These are phyloP conservation scores for Terfezia claveryi DNA, from an alignment of 495 filamentous ascomycete species.

Conservation along the genomic window DNA sequence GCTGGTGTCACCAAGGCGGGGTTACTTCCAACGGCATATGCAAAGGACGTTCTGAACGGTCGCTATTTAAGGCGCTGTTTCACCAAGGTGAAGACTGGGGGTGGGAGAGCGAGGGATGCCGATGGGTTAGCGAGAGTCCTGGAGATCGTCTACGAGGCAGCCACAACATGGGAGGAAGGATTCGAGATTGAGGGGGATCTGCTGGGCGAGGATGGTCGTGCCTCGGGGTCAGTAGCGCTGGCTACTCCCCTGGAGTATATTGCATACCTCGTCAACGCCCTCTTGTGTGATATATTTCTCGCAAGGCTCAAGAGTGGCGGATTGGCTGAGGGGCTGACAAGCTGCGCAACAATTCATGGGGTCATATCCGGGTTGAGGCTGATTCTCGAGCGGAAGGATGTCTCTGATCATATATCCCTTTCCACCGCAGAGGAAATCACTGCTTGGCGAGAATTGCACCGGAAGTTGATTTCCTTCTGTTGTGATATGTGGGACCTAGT, in stretches of 20 bases:
- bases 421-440: conserved; percentile 20
- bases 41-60: background rate
- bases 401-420: conserved; percentile 9
- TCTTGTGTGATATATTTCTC: conserved; percentile 8
- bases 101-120: conserved; percentile 13
- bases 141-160: conserved; percentile 7
- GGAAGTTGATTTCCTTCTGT: conserved; percentile 34
- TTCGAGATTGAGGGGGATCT: background rate
- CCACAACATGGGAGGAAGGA: background rate
- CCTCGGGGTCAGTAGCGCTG: background rate
- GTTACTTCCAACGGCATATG: background rate
- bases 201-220: background rate
- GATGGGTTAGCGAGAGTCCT: conserved; percentile 1
- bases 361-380: conserved; percentile 8
- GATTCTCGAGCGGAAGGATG: conserved; percentile 19
- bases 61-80: conserved; percentile 8
- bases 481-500: conserved; percentile 51
- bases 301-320: conserved; percentile 7
- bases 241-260: background rate
- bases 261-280: conserved; percentile 4
- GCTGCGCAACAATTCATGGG: conserved; percentile 11
- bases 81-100: conserved; percentile 11
- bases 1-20: conserved; percentile 23
- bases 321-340: conserved; percentile 5
- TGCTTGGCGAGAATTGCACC: conserved; percentile 29